phyloP scores from a whole-genome alignment of 2,329 filamentous ascomycete species.

The Ophiobolus disseminans region DNA sequence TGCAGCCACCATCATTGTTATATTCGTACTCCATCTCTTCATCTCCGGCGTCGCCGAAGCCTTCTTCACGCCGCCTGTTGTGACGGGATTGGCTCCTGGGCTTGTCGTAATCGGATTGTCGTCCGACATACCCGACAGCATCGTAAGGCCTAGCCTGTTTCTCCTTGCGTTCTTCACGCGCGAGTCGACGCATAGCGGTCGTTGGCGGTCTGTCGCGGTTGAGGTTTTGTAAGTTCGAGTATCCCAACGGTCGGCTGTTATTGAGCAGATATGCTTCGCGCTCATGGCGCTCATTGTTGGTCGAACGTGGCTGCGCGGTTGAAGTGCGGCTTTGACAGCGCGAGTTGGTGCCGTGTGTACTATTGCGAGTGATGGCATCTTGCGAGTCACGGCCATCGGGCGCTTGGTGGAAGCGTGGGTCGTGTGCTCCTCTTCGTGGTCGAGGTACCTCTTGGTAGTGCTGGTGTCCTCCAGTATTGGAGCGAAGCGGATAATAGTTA shows the following conservation, averaged over 20 bases:
- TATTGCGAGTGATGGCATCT: no score
- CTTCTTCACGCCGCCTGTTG: background rate
- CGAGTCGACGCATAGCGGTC: background rate
- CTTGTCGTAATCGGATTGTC: background rate
- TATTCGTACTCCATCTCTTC: no score
- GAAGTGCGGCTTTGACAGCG: background rate
- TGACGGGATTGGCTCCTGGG: background rate
- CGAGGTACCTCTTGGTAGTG: background rate
- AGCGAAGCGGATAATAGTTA: no score
- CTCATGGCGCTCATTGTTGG: background rate
- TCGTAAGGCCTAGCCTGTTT: conserved; percentile 5
- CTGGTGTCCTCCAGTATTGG: no score
- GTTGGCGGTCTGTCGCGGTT: background rate
- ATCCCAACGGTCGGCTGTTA: background rate
- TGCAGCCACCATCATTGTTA: no score
- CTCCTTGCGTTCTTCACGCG: background rate
- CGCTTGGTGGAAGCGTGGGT: no score
- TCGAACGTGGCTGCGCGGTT: background rate
- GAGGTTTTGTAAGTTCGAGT: conserved; percentile 1
- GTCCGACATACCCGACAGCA: background rate
- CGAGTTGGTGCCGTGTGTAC: no score
- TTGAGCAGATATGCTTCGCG: background rate
- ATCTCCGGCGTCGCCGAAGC: background rate
- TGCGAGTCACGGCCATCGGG: no score
- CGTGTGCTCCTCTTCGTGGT: no score